A percentile compares a stretch with the other conserved stretches of the same genome.
phyloP scores from a whole-genome alignment of 805 yeast species.

The Candida pseudoglaebosa region DNA sequence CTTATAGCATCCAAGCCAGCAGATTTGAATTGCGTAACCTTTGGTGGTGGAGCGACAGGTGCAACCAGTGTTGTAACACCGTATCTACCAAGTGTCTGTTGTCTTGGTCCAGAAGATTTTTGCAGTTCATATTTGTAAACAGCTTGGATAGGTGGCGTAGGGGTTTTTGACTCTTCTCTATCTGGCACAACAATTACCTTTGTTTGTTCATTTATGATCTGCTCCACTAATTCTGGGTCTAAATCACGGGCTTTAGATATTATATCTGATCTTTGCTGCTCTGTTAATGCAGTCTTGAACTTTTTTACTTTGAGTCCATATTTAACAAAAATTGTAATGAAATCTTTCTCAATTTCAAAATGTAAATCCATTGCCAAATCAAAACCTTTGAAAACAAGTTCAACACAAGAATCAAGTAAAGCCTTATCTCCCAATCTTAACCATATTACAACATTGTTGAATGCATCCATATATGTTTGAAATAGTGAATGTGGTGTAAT shows the following conservation, averaged over 20 bases:
- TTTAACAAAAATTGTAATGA: constrained; percentile 55
- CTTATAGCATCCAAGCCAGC: constrained; percentile 31
- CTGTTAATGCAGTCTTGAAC: constrained; percentile 66
- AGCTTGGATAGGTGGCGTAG: constrained; percentile 13
- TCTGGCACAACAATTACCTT: constrained; percentile 1
- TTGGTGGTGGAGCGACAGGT: constrained; percentile 34
- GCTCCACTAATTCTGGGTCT: constrained; percentile 51
- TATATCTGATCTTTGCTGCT: constrained; percentile 62
- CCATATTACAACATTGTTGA: constrained; percentile 72
- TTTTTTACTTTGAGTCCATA: constrained; percentile 64
- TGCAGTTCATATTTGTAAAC: constrained; percentile 19
- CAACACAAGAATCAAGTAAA: constrained; percentile 67
- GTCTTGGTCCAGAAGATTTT: constrained; percentile 18
- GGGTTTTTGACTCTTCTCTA: constrained; percentile 2
- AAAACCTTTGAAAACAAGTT: constrained; percentile 60
- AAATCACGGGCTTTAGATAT: constrained; percentile 56
- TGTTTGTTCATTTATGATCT: constrained; percentile 20
- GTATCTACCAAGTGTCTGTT: constrained; percentile 32
- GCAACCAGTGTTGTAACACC: constrained; percentile 29
- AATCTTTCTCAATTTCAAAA: constrained; percentile 47
- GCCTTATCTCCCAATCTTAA: constrained; percentile 77
- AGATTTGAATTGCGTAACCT: constrained; percentile 22
- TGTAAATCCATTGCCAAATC: constrained; percentile 57
- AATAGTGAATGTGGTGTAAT: constrained; percentile 30
- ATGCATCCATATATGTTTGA: constrained; percentile 53